Conservation (phyloP, 2,329 filamentous ascomycete genomes). For the Colletotrichum siamense region DNA sequence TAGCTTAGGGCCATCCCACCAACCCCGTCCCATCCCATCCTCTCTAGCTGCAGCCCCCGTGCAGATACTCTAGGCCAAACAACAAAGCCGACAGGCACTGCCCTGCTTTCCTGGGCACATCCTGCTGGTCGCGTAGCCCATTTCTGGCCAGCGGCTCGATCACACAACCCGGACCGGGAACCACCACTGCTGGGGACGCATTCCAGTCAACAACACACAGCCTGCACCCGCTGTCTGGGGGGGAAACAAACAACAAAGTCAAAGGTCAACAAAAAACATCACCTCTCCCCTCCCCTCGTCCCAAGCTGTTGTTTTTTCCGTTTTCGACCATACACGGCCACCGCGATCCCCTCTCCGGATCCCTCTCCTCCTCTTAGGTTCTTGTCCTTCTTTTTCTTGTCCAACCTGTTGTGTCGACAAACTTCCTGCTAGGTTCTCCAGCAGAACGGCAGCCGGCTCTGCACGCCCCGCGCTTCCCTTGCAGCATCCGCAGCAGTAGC, state of each 20-base stretch:
- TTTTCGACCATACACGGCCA: background rate
- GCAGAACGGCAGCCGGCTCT: constrained; percentile 20
- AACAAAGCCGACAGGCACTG: constrained; percentile 21
- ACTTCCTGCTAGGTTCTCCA: background rate
- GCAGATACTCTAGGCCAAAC: constrained; percentile 3
- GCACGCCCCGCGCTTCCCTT: constrained; percentile 11
- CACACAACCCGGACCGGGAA: constrained; percentile 1
- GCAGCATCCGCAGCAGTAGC: background rate
- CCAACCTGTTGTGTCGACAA: constrained; percentile 7
- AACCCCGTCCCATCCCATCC: background rate
- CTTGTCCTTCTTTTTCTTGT: background rate
- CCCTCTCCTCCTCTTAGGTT: background rate
- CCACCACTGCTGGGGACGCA: constrained; percentile 12
- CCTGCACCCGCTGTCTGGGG: background rate
- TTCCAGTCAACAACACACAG: constrained; percentile 21
- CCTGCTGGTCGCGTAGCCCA: constrained; percentile 6
- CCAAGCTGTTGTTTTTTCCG: background rate
- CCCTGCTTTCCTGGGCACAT: background rate
- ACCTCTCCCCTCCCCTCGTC: background rate
- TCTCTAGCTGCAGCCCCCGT: constrained; percentile 14
- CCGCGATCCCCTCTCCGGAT: background rate
- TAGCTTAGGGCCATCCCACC: constrained; percentile 14
- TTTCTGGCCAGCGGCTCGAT: background rate
- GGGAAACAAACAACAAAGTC: constrained; percentile 17
- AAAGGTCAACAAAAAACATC: constrained; percentile 21